Base-by-base conservation (phyloP, 345 rosid genomes). In the Syzygium aqueum region DNA sequence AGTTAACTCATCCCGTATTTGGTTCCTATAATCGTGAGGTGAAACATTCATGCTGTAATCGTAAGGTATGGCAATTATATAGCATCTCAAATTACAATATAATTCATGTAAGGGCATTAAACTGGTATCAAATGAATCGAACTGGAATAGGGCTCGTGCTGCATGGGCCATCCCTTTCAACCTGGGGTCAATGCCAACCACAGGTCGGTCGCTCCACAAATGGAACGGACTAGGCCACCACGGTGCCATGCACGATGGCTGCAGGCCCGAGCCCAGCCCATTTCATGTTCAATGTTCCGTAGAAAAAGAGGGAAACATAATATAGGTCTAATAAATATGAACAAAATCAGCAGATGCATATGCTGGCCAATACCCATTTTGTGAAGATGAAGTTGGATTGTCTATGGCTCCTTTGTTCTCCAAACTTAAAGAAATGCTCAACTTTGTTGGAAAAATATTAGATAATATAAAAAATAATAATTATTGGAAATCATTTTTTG, bases 131-230 rank as follows among this genome's bases (percentile, higher is more conserved):
- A 43, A 43, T 43, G 46, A 5, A 43, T 43, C 7, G 0, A 1
- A 13, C 0, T 56, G n/a, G 25, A 43, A 56, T 0, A 56, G 2
- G 14, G 63, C 57, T 56, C 6, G 0, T 23, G n/a, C 0, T 56
- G 23, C 6, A 1, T 23, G 28, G 63, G 28, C 25, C 0, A 0
- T 23, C n/a, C 15, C 65, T n/a, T 57, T 25, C 1, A 25, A n/a
- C 28, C 15, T 0, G 13, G n/a, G n/a, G n/a, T 56, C n/a, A 10
- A 13, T 56, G 61, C n/a, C n/a, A 57, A 25, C 14, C 63, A 11
- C 6, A 2, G 2, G 4, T 54, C 6, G 2, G 1, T 22, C 0
- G 27, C 23, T 21, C 57, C 4, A 54, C 8, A 53, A 17, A 53
- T 21, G 61, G 27, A 22, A 11, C 61, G 12, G 61, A 56, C 6